These are phyloP conservation scores for Sphagnum fallax DNA, from an alignment of 228 moss, liverwort and hornwort genomes.

Conservation along the genomic window DNA sequence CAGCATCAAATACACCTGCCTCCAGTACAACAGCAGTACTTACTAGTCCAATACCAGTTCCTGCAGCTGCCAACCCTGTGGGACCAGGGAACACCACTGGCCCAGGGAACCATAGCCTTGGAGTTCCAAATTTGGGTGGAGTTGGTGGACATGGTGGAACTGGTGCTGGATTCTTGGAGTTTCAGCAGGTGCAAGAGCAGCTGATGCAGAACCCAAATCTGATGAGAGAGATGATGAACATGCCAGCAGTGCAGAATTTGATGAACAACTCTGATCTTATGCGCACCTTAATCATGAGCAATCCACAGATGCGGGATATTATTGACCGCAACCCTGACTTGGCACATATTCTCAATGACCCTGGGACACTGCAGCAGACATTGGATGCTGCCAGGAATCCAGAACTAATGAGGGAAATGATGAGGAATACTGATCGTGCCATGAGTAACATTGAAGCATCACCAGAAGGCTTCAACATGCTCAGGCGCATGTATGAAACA, in stretches of 20 bases:
- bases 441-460: conserved; percentile 64
- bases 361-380: conserved; percentile 45
- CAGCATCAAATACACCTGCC: conserved; percentile 16
- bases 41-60: conserved; percentile 13
- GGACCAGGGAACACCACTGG: conserved; percentile 20
- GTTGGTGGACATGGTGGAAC: conserved; percentile 15
- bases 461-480: conserved; percentile 56
- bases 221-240: conserved; percentile 65
- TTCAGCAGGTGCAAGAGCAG: conserved; percentile 60
- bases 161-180: conserved; percentile 45
- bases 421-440: conserved; percentile 54
- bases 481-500: conserved; percentile 58
- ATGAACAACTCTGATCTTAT: conserved; percentile 56
- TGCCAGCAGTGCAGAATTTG: conserved; percentile 52
- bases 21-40: conserved; percentile 8
- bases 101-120: conserved; percentile 22
- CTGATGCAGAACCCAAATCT: conserved; percentile 54
- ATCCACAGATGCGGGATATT: conserved; percentile 58
- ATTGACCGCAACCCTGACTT: conserved; percentile 55
- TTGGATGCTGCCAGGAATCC: conserved; percentile 54
- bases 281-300: conserved; percentile 58
- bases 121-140: conserved; percentile 36
- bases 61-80: conserved; percentile 16
- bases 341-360: conserved; percentile 48
- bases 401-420: conserved; percentile 57